A percentile compares a stretch with the other conserved stretches of the same genome.
Conservation (phyloP, 202 grass and related monocot species). For the Cymbopogon flexuosus region DNA sequence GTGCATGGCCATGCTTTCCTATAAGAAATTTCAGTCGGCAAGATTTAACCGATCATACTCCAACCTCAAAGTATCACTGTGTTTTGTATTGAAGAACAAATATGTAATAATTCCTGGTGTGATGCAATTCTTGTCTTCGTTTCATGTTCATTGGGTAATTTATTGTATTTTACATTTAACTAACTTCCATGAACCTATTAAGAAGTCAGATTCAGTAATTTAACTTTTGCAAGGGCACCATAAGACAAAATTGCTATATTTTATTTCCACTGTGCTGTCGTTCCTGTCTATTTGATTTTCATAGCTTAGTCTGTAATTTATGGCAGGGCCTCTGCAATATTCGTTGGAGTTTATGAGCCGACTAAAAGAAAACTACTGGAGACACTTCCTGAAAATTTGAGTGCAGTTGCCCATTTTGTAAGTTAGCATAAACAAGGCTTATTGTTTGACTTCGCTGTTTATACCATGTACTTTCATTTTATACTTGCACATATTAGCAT, state of each 20-base stretch:
- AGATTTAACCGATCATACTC: no score
- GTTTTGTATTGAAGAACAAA: no score
- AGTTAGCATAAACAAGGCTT: background rate
- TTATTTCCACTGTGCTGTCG: background rate
- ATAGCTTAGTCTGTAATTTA: background rate
- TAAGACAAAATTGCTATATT: background rate
- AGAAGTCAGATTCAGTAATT: no score
- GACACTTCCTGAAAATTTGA: background rate
- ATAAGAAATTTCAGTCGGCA: no score
- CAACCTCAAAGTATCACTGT: no score
- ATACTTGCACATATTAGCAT: no score
- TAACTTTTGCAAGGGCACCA: background rate
- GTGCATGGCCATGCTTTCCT: background rate
- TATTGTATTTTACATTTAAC: background rate
- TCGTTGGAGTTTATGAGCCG: background rate
- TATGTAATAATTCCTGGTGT: no score
- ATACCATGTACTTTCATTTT: no score
- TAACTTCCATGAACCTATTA: no score
- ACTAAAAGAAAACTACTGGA: background rate
- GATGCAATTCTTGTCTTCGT: no score
- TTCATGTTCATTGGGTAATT: background rate
- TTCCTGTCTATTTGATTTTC: background rate
- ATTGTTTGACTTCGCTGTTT: background rate
- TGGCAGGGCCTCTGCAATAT: background rate
- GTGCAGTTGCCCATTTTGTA: background rate